Conservation (phyloP, 2,329 filamentous ascomycete genomes). For the Fusarium camptoceras region DNA sequence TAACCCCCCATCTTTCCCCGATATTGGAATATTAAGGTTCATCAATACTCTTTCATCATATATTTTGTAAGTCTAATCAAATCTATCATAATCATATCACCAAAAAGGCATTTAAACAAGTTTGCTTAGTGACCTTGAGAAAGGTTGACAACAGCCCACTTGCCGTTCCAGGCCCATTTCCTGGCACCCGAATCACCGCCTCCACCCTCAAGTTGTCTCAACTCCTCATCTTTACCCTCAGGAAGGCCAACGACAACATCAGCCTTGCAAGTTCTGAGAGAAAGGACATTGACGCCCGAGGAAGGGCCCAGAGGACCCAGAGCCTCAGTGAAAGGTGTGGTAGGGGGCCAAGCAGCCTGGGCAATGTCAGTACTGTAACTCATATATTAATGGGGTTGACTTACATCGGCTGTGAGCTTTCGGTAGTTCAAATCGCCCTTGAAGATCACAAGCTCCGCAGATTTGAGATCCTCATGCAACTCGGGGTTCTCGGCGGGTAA, state of each 20-base stretch:
- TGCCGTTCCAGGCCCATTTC: slow-evolving; percentile 95
- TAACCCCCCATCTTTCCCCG: not conserved
- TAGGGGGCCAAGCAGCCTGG: slow-evolving; percentile 77
- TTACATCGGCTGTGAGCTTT: slow-evolving; percentile 89
- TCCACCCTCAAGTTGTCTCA: slow-evolving; percentile 75
- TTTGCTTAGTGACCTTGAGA: slow-evolving; percentile 50
- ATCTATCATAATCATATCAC: slow-evolving; percentile 35
- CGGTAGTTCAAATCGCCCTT: slow-evolving; percentile 98
- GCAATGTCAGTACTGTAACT: slow-evolving; percentile 17
- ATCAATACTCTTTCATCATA: not conserved
- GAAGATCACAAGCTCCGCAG: slow-evolving; percentile 90
- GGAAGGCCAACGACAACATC: slow-evolving; percentile 94
- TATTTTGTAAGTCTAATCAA: slow-evolving; percentile 24
- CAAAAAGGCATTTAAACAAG: not conserved
- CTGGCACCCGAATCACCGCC: slow-evolving; percentile 77
- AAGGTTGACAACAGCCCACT: slow-evolving; percentile 88
- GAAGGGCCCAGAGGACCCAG: slow-evolving; percentile 86
- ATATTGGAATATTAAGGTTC: not conserved
- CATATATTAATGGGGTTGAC: slow-evolving; percentile 43
- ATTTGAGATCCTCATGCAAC: slow-evolving; percentile 81
- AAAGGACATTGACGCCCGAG: slow-evolving; percentile 86
- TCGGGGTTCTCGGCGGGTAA: slow-evolving; percentile 75
- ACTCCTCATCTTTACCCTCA: slow-evolving; percentile 82
- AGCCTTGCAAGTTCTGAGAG: slow-evolving; percentile 94
- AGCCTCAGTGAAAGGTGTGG: slow-evolving; percentile 85